Conservation (phyloP, 768 basidiomycete genomes). For the Podaxis sp. region DNA sequence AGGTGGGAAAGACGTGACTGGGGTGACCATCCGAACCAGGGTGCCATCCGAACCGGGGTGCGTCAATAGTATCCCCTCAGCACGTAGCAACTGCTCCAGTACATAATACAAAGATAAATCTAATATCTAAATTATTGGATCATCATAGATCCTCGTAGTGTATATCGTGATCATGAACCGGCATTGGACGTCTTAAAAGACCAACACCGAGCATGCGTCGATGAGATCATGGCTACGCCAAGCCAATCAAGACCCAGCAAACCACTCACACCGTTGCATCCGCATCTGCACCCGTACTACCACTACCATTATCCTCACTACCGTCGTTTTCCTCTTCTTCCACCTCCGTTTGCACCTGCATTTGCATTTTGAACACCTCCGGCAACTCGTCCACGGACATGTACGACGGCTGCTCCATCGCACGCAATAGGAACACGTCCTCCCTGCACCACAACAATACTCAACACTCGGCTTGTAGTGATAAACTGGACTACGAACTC, state of each 20-base stretch:
- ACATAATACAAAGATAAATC: neutral
- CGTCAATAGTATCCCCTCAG: too few species aligned
- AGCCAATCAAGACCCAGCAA: neutral
- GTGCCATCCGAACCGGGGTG: too few species aligned
- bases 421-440: conserved; percentile 9
- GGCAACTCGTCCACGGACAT: conserved; percentile 3
- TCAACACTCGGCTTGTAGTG: neutral
- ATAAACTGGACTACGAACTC: neutral
- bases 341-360: neutral
- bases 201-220: neutral
- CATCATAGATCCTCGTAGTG: neutral
- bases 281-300: neutral
- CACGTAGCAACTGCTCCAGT: neutral
- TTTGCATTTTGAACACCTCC: neutral
- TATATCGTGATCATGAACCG: neutral
- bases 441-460: neutral
- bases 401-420: conserved; percentile 8
- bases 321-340: neutral
- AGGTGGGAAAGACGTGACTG: too few species aligned
- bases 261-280: neutral
- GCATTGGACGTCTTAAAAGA: neutral
- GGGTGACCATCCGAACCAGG: too few species aligned
- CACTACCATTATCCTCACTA: neutral
- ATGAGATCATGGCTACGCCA: neutral
- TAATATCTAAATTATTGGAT: neutral